A percentile compares a stretch with the other conserved stretches of the same genome.
Conservation (phyloP, 306 rosid species). For the Citrullus colocynthis region DNA sequence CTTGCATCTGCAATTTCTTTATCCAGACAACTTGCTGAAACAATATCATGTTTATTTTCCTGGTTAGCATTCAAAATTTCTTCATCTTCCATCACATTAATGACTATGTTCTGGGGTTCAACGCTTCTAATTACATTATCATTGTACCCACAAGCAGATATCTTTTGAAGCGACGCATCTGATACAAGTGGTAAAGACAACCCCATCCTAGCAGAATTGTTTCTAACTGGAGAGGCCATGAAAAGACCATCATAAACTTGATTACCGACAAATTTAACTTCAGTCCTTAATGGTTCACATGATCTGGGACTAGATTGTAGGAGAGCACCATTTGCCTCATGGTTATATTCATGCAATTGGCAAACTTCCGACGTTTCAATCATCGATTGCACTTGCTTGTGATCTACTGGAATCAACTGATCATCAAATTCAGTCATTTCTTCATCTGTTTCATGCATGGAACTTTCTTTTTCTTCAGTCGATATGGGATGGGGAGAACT, state of each 20-base stretch:
- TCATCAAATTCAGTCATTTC: conserved; percentile 31
- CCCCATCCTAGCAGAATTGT: conserved; percentile 22
- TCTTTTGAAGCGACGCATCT: conserved; percentile 26
- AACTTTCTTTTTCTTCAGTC: conserved; percentile 2
- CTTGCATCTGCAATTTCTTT: conserved; percentile 67
- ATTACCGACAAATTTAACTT: conserved; percentile 19
- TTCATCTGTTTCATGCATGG: conserved; percentile 30
- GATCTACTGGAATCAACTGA: conserved; percentile 29
- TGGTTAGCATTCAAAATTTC: conserved; percentile 23
- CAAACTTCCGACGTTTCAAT: conserved; percentile 15
- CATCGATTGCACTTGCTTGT: conserved; percentile 23
- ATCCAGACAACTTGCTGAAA: conserved; percentile 21
- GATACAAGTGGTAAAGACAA: conserved; percentile 30
- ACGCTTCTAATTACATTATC: conserved; percentile 15
- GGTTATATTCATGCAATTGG: conserved; percentile 18
- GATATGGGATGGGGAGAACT: conserved; percentile 13
- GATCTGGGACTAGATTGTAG: conserved; percentile 25
- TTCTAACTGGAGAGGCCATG: conserved; percentile 25
- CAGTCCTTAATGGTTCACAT: conserved; percentile 27
- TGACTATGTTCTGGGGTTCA: conserved; percentile 15
- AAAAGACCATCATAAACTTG: conserved; percentile 21
- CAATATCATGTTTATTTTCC: conserved; percentile 26
- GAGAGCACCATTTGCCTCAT: conserved; percentile 13
- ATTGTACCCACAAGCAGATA: conserved; percentile 17
- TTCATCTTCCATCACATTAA: conserved; percentile 20